Evolutionary conservation across 2,329 filamentous ascomycete species (phyloP).

Genomic region (Xylaria polymorpha): DNA sequence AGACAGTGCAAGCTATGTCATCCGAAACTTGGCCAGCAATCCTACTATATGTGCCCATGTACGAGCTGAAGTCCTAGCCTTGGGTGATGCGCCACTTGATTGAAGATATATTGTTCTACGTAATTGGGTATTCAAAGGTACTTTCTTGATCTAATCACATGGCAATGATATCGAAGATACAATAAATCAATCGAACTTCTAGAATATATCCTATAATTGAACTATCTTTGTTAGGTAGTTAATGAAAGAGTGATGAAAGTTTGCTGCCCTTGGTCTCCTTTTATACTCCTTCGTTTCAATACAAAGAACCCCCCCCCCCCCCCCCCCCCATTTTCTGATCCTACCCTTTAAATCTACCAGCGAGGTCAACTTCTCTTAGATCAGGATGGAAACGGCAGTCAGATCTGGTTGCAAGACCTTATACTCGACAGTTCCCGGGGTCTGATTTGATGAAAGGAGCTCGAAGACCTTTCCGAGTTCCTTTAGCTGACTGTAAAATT

Average conservation of each 20-base stretch:
- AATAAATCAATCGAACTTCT: too few relatives aligned
- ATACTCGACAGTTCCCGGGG: neutral
- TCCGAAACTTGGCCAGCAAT: slow-evolving; percentile 41
- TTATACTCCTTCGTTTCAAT: neutral
- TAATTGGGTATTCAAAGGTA: too few relatives aligned
- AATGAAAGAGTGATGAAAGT: too few relatives aligned
- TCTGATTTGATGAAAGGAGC: neutral
- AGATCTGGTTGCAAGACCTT: slow-evolving; percentile 2
- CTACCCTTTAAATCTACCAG: neutral
- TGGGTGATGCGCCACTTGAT: slow-evolving; percentile 41
- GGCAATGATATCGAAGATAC: too few relatives aligned
- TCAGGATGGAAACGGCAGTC: slow-evolving; percentile 4
- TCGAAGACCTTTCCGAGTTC: neutral
- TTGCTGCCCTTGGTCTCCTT: neutral
- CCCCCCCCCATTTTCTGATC: neutral
- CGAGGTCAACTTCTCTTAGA: neutral
- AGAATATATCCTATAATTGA: too few relatives aligned
- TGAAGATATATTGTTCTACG: too few relatives aligned
- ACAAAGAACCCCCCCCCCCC: neutral
- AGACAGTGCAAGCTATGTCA: slow-evolving; percentile 41
- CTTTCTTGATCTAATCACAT: too few relatives aligned
- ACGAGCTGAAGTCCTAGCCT: slow-evolving; percentile 40
- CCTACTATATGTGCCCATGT: slow-evolving; percentile 38
- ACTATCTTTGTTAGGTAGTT: too few relatives aligned
- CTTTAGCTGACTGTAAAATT: neutral